Percentiles rank a stretch among this genome's conserved stretches.
These are phyloP conservation scores for Thielaviopsis punctulata DNA, from an alignment of 2,329 filamentous ascomycete species.

Conservation along the genomic window DNA sequence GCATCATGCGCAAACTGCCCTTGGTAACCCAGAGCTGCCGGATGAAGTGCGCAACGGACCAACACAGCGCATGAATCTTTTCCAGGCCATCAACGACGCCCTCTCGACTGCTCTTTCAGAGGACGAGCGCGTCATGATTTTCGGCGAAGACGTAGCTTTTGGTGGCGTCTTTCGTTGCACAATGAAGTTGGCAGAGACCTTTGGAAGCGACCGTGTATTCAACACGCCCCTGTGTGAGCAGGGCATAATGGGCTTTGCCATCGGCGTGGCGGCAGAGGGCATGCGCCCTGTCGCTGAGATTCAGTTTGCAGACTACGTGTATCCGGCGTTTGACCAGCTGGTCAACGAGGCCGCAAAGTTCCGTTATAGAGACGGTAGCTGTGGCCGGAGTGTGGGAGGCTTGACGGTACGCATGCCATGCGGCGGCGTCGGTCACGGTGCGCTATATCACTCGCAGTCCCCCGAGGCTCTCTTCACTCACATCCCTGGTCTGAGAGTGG, in stretches of 20 bases:
- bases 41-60: conserved; percentile 45
- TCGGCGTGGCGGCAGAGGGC: conserved; percentile 76
- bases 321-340: conserved; percentile 81
- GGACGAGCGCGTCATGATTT: conserved; percentile 76
- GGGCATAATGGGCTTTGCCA: conserved; percentile 83
- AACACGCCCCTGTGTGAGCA: conserved; percentile 92
- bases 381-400: conserved; percentile 49
- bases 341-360: conserved; percentile 88
- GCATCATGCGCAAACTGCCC: conserved; percentile 57
- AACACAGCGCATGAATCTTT: conserved; percentile 81
- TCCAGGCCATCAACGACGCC: conserved; percentile 84
- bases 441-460: conserved; percentile 73
- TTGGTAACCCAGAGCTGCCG: conserved; percentile 56
- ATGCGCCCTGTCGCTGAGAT: conserved; percentile 90
- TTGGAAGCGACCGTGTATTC: conserved; percentile 79
- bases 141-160: conserved; percentile 94
- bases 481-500: conserved; percentile 67
- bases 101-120: conserved; percentile 64
- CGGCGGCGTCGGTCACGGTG: conserved; percentile 79
- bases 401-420: conserved; percentile 81
- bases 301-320: conserved; percentile 90
- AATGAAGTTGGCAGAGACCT: conserved; percentile 75
- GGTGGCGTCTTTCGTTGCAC: conserved; percentile 92
- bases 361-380: conserved; percentile 52
- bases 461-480: conserved; percentile 81